Evolutionary conservation across 108 stramenopile species (phyloP).

Genomic region (Bacterosira constricta): DNA sequence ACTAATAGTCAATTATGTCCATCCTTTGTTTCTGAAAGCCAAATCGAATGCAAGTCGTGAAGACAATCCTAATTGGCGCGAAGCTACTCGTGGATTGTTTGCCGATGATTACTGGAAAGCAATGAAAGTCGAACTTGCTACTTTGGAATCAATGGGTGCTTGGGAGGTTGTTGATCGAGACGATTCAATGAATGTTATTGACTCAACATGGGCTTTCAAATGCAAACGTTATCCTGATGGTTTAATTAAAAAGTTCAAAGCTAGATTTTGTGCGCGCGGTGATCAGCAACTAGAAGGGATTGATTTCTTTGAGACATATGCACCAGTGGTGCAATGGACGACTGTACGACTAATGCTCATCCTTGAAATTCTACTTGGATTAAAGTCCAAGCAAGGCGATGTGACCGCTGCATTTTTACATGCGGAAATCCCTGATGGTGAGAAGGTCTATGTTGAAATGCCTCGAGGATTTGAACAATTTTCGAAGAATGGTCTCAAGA

Average conservation of each 20-base stretch:
- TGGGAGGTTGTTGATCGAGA: constrained; percentile 20
- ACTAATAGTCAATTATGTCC: neutral
- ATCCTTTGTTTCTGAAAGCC: neutral
- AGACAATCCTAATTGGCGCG: too few species aligned
- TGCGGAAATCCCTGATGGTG: constrained; percentile 26
- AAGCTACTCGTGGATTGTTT: too few species aligned
- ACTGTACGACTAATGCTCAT: constrained; percentile 42
- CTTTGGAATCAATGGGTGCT: too few species aligned
- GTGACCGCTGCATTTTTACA: too few species aligned
- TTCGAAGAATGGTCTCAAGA: constrained; percentile 45
- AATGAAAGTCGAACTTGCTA: too few species aligned
- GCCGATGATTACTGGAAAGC: too few species aligned
- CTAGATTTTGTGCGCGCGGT: constrained; percentile 58
- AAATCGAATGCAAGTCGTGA: neutral
- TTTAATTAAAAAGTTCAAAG: constrained; percentile 57
- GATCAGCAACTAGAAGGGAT: constrained; percentile 60
- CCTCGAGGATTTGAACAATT: constrained; percentile 28
- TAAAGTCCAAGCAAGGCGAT: too few species aligned
- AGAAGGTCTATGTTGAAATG: constrained; percentile 34
- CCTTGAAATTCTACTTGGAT: constrained; percentile 26
- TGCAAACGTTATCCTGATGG: constrained; percentile 45
- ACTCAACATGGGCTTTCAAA: constrained; percentile 33
- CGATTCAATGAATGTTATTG: neutral
- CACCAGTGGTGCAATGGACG: constrained; percentile 60
- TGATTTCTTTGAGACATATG: constrained; percentile 62